Base-by-base conservation (phyloP, 495 filamentous ascomycete species). In the Entonaema liquescens region DNA sequence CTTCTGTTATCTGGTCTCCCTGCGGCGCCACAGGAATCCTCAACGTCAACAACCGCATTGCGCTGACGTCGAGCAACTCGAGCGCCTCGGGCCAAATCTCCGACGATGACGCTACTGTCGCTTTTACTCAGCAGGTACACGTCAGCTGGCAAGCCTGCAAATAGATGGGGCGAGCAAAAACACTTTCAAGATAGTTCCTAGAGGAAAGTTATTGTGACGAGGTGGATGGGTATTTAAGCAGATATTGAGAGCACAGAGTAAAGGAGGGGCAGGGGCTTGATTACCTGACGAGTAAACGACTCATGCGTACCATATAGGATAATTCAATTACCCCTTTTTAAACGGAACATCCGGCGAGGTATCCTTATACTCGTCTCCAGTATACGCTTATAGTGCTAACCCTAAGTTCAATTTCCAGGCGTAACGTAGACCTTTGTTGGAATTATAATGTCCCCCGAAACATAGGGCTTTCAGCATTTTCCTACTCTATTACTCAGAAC, bases 21-120 rank as follows among this genome's bases (percentile, higher is more conserved):
- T 87, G 85, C 79, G 84, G 86, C 71, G 82, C 79, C 75, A 83
- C 67, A 66, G 85, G 85, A 57, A 85, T 87, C 74, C 80, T 87
- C 77, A 86, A 86, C 81, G 78, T 87, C 78, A 87, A 87, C 81
- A 87, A 87, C 83, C 83, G 85, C 73, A 83, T 87, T 47, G 81
- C 82, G 12, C 78, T 87, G 35, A 83, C 82, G 59, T 78, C 76
- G 73, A 78, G 72, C 72, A 81, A 83, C 77, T 9, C 70, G 59
- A 76, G 64, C n/a, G 84, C 83, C 59, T 69, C 65, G 15, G 84
- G 84, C 60, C 78, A 82, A 70, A 77, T 87, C 73, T 83, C 83
- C 40, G 81, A 87, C 77, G 85, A 87, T 73, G 84, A 87, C 65
- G 85, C 85, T 65, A 87, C 85, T 38, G 79, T 86, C 58, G 81